phyloP scores from a whole-genome alignment of 768 basidiomycete genomes.

The Russula emetica region DNA sequence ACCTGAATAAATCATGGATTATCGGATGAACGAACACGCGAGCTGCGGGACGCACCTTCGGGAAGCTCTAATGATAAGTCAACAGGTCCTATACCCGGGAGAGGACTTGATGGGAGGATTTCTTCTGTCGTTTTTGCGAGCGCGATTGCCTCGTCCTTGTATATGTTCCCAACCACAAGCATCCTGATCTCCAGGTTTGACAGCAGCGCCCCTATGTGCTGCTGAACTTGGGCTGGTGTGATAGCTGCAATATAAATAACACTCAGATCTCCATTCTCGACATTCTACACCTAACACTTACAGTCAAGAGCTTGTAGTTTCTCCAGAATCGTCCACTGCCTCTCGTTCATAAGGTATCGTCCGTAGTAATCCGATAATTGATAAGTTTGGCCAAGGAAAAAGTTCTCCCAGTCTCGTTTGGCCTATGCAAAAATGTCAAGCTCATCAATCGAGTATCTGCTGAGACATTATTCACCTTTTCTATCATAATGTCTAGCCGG shows the following conservation, averaged over 20 bases:
- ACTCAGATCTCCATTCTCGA: conserved; percentile 1
- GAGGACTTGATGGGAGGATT: conserved; percentile 51
- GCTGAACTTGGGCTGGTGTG: conserved; percentile 63
- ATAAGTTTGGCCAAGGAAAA: conserved; percentile 81
- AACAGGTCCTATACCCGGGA: conserved; percentile 52
- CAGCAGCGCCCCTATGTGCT: conserved; percentile 56
- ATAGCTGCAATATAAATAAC: conserved; percentile 47
- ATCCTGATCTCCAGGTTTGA: conserved; percentile 64
- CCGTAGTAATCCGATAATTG: conserved; percentile 71
- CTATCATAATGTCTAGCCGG: conserved; percentile 75
- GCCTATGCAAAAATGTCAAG: conserved; percentile 41
- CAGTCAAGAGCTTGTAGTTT: conserved; percentile 69
- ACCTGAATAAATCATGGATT: conserved; percentile 40
- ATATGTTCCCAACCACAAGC: conserved; percentile 79
- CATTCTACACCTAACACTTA: conserved; percentile 38
- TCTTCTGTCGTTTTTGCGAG: conserved; percentile 70
- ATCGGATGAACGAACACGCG: neutral
- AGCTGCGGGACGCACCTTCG: conserved; percentile 43
- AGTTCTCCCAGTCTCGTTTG: conserved; percentile 78
- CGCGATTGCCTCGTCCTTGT: conserved; percentile 72
- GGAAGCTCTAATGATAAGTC: conserved; percentile 62
- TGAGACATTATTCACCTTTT: conserved; percentile 53
- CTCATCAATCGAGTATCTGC: neutral
- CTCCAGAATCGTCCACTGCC: conserved; percentile 74
- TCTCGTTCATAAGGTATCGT: conserved; percentile 64